Conservation (phyloP, 768 basidiomycete species). For the Termitomyces sp. region DNA sequence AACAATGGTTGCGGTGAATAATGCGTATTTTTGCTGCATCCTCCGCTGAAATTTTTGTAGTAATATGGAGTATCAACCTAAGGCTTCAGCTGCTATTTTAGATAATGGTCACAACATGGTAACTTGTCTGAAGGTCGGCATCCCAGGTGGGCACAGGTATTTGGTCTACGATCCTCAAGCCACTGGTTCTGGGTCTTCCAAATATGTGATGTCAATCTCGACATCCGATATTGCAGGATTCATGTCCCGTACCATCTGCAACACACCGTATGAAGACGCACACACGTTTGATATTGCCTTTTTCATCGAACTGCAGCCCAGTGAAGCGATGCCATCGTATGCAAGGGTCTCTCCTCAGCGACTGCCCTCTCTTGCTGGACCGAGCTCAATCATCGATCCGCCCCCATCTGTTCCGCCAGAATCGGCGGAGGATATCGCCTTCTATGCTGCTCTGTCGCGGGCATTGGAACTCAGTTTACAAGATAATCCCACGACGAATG, state of each 20-base stretch:
- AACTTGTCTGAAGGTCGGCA: not conserved
- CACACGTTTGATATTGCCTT: not conserved
- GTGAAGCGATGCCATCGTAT: not conserved
- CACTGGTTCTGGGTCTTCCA: not conserved
- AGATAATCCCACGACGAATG: not conserved
- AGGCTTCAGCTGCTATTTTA: not conserved
- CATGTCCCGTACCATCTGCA: not conserved
- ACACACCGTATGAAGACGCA: not conserved
- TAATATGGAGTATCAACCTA: not conserved
- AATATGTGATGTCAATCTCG: not conserved
- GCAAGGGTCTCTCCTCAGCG: not conserved
- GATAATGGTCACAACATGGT: constrained; percentile 1
- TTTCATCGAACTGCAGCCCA: not conserved
- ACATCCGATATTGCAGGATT: not conserved
- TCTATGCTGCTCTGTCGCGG: not conserved
- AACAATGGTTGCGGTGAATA: not conserved
- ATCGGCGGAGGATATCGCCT: not conserved
- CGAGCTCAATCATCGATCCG: not conserved
- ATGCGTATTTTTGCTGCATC: not conserved
- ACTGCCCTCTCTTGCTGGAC: not conserved
- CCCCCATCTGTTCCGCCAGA: not conserved
- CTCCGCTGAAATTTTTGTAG: not conserved
- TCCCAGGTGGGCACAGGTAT: not conserved
- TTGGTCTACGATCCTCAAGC: not conserved
- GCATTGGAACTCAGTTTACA: not conserved